A percentile compares a stretch with the other conserved stretches of the same genome.
These are phyloP conservation scores for Coemansia interrupta DNA, from an alignment of 192 early-diverging fungal genomes.

Conservation along the genomic window DNA sequence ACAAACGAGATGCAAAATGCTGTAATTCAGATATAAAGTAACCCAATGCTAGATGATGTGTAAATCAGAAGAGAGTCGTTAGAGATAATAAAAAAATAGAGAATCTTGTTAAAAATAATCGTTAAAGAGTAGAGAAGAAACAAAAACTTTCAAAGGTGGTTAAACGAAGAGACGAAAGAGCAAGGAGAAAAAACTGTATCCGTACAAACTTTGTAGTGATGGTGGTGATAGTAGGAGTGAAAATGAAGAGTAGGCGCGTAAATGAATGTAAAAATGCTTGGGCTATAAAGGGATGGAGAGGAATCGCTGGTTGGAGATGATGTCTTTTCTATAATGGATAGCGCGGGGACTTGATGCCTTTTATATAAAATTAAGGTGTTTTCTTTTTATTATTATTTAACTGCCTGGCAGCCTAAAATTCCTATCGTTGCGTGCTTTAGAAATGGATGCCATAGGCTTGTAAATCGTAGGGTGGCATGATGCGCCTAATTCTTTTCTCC, in stretches of 20 bases:
- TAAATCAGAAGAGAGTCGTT: neutral
- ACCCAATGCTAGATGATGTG: no score
- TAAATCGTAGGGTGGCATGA: no score
- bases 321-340: constrained; percentile 4
- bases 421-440: neutral
- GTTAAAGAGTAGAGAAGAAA: constrained; percentile 1
- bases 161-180: neutral
- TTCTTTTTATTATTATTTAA: no score
- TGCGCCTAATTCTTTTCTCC: no score
- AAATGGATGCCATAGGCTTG: neutral
- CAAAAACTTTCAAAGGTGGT: neutral
- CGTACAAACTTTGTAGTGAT: neutral
- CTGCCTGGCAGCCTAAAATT: no score
- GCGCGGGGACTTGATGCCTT: neutral
- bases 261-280: neutral
- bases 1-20: neutral
- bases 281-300: neutral
- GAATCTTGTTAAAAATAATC: neutral
- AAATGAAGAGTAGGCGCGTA: neutral
- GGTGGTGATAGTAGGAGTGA: neutral
- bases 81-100: neutral
- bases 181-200: neutral
- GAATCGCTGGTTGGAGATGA: neutral
- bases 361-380: constrained; percentile 5
- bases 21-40: neutral